Evolutionary conservation across 2,329 filamentous ascomycete species (phyloP).

Genomic region (Penicillium sp.): DNA sequence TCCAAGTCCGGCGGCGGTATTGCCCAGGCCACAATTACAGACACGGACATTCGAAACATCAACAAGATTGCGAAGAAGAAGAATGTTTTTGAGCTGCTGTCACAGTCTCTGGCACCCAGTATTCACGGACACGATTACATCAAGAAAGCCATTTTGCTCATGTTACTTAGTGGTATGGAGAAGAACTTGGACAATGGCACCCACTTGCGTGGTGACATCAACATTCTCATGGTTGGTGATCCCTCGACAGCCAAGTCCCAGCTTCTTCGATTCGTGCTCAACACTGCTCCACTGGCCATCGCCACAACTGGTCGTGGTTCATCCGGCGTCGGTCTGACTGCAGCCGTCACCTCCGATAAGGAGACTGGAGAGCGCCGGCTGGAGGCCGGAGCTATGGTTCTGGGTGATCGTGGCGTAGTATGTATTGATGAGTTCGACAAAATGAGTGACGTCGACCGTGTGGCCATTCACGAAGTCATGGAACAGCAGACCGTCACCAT

Average conservation of each 20-base stretch:
- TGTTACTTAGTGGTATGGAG: slow-evolving; percentile 94
- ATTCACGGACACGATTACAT: slow-evolving; percentile 97
- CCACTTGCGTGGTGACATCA: slow-evolving; percentile 96
- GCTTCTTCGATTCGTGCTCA: slow-evolving; percentile 91
- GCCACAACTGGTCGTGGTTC: slow-evolving; percentile 96
- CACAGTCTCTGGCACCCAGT: slow-evolving; percentile 91
- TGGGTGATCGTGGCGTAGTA: slow-evolving; percentile 93
- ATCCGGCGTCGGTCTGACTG: slow-evolving; percentile 95
- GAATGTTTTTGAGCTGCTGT: slow-evolving; percentile 87
- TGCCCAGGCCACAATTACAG: slow-evolving; percentile 87
- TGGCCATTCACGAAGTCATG: slow-evolving; percentile 99
- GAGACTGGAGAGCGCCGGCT: slow-evolving; percentile 93
- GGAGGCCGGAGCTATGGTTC: slow-evolving; percentile 98
- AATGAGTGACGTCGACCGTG: slow-evolving; percentile 97
- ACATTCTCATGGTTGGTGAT: slow-evolving; percentile 98
- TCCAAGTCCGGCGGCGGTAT: slow-evolving; percentile 95
- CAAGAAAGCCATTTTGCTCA: slow-evolving; percentile 94
- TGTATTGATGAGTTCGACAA: slow-evolving; percentile 99
- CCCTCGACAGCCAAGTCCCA: slow-evolving; percentile 99
- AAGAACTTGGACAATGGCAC: slow-evolving; percentile 99
- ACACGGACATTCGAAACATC: slow-evolving; percentile 97
- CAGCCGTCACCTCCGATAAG: slow-evolving; percentile 93
- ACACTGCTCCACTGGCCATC: slow-evolving; percentile 93
- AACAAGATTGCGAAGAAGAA: slow-evolving; percentile 96
- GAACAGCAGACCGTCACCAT: slow-evolving; percentile 99